Evolutionary conservation across 1,284 basidiomycete genomes (phyloP).

Genomic region (Vanrija pseudolonga): DNA sequence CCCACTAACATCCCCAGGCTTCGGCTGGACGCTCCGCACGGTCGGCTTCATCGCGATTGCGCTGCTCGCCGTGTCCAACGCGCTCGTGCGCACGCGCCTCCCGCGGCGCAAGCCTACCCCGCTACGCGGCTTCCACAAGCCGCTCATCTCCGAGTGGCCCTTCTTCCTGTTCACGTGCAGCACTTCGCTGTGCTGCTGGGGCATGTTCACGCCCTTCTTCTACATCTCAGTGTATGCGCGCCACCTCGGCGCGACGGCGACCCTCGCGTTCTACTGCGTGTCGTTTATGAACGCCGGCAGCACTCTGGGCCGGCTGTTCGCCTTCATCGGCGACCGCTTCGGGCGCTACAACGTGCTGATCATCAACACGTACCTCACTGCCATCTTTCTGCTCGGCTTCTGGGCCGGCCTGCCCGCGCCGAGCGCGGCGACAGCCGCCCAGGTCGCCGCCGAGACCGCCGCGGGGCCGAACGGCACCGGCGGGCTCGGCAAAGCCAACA

Average conservation of each 20-base stretch:
- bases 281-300: conserved; percentile 38
- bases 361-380: conserved; percentile 16
- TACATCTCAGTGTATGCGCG: conserved; percentile 34
- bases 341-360: conserved; percentile 36
- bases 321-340: conserved; percentile 7
- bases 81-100: conserved; percentile 21
- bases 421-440: too few relatives aligned
- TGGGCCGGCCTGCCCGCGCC: conserved; percentile 18
- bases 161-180: conserved; percentile 22
- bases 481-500: conserved; percentile 7
- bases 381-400: conserved; percentile 22
- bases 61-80: conserved; percentile 16
- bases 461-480: too few relatives aligned
- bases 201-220: conserved; percentile 36
- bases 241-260: conserved; percentile 26
- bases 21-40: conserved; percentile 25
- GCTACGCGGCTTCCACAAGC: conserved; percentile 14
- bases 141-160: conserved; percentile 9
- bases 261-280: conserved; percentile 28
- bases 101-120: conserved; percentile 20
- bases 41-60: conserved; percentile 27
- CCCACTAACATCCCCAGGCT: conserved; percentile 5
- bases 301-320: conserved; percentile 21
- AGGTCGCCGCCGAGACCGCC: too few relatives aligned
- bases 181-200: conserved; percentile 31